Base-by-base conservation (phyloP, 208 protist genomes). In the Leishmania gerbilli region DNA sequence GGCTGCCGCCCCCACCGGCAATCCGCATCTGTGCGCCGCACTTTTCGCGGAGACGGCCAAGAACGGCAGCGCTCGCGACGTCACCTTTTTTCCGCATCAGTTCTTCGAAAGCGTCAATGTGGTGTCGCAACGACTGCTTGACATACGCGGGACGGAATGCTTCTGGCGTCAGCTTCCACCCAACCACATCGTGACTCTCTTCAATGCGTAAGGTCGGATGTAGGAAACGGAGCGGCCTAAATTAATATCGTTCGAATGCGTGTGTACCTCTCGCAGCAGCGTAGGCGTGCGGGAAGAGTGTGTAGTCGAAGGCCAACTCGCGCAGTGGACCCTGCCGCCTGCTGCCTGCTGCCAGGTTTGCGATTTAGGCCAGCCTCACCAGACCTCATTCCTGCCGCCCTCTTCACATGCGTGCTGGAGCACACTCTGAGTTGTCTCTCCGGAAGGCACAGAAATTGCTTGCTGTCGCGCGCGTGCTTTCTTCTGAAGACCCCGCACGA, bases 101-200 rank as follows among this genome's bases (percentile, higher is more conserved):
- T 91, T 87, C 79, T 89, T 90, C 74, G 83, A 86, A 60, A 47
- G 82, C 24, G 31, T 87, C 53, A 21, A 42, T 7, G 67, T 17
- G 42, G 67, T 27, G 81, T 83, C 19, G 60, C 86, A 76, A 51
- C 80, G 55, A 15, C 8, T 51, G 82, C 80, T 51, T 24, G 49
- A 82, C 11, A 58, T 53, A 21, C 51, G 76, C 9, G 82, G 31
- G 11, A 76, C 55, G 51, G 82, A 86, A 53, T 21, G 42, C 62
- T 89, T 93, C 81, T 94, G 88, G 87, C 58, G 62, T 11, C 37
- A 72, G 24, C 76, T 92, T 55, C 88, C 88, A 4, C 90, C 88
- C 27, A 76, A 75, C 62, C 85, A 90, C 74, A 77, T 87, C 74
- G 83, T 89, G 21, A 71, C 75, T 3, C 71, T 80, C 64, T 92